A percentile compares a stretch with the other conserved stretches of the same genome.
Evolutionary conservation across 345 rosid species (phyloP).

Genomic region (Citrus reticulata): DNA sequence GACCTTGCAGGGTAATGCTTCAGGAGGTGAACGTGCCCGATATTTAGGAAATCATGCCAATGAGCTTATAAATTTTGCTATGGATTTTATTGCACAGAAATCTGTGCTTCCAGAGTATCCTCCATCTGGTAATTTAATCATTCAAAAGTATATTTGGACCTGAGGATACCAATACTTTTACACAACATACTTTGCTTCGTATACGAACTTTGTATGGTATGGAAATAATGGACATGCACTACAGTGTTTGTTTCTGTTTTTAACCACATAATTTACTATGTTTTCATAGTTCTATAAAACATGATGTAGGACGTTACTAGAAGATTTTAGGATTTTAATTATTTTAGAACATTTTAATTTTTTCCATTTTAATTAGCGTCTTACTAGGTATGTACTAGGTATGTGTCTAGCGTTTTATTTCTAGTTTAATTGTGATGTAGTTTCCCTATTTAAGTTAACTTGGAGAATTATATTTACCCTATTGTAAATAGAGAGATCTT

Average conservation of each 20-base stretch:
- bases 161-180: background rate
- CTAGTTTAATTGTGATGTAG: no score
- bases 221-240: background rate
- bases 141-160: background rate
- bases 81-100: constrained; percentile 47
- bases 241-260: background rate
- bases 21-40: constrained; percentile 88
- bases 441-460: no score
- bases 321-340: no score
- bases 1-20: constrained; percentile 79
- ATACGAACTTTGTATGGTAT: background rate
- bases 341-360: no score
- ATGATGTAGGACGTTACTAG: no score
- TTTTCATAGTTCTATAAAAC: background rate
- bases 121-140: constrained; percentile 55
- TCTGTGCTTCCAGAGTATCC: constrained; percentile 68
- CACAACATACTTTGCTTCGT: background rate
- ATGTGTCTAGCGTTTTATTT: no score
- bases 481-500: no score
- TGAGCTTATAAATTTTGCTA: constrained; percentile 59
- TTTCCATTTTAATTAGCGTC: no score
- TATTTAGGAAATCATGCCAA: constrained; percentile 55
- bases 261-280: background rate
- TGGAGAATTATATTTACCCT: no score
- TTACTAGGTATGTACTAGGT: no score